Evolutionary conservation across 495 filamentous ascomycete genomes (phyloP), one percentile per base, ranked within the genome.

Genomic region (Platismatia glauca): DNA sequence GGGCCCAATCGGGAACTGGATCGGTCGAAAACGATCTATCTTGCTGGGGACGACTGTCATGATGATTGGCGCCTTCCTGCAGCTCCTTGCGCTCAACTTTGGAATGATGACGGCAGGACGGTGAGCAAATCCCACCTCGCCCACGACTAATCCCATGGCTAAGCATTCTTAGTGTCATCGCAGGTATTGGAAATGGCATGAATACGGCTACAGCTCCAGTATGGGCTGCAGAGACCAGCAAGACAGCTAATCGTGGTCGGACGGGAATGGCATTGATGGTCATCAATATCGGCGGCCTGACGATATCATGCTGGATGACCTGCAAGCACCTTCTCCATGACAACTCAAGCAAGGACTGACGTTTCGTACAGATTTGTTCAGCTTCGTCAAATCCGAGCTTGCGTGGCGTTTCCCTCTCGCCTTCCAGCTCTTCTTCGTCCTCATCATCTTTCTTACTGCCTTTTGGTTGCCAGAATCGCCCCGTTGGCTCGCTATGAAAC

Each of bases 401-500:
- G 67, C 66, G 22, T 74, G 71, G 75, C 58, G 76, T 20, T 61
- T 77, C 44, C 76, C 75, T 15, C 69, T 78, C 12, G 71, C 70
- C 15, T 67, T 78, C 41, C 73, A 76, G 61, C 62, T 67, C 24
- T 46, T 73, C 43, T 75, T 76, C 57, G 70, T 70, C n/a, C 55
- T 74, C 53, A 57, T 71, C 5, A 70, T 70, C 12, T 64, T 67
- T 1, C 55, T 66, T 7, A 66, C 57, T 12, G 73, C 73, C 61
- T 69, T 68, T 37, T 68, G 73, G 55, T 63, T 78, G 1, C 77
- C 76, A n/a, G 78, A 81, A 61, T 79, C 78, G 11, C 77, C 78
- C 29, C 74, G 77, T 11, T 79, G 78, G 77, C 72, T 79, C 33
- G 71, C 78, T 60, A 73, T 72, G 58, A 72, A 74, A 53, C 73